Evolutionary conservation across 2,329 filamentous ascomycete genomes (phyloP).

Genomic region (Rhexocercosporidium sp.): DNA sequence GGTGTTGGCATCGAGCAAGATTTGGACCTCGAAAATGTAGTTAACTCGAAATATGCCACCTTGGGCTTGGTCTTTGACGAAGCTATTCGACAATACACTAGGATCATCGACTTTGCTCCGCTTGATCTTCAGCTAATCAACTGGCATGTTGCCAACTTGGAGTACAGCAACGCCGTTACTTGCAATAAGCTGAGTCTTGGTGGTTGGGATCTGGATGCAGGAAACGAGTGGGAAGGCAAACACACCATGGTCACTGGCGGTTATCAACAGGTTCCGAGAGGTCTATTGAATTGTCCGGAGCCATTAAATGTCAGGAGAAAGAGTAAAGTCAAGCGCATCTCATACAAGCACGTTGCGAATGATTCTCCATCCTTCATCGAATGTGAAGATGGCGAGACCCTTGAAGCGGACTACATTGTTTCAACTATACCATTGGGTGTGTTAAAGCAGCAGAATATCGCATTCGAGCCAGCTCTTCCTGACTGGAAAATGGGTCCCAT

Average conservation of each 20-base stretch:
- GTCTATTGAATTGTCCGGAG: slow-evolving; percentile 77
- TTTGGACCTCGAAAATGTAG: slow-evolving; percentile 72
- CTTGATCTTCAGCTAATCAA: slow-evolving; percentile 91
- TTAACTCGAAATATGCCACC: slow-evolving; percentile 68
- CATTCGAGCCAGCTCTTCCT: slow-evolving; percentile 92
- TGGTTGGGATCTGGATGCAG: slow-evolving; percentile 96
- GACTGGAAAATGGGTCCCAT: slow-evolving; percentile 84
- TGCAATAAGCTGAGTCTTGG: slow-evolving; percentile 85
- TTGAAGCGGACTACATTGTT: slow-evolving; percentile 90
- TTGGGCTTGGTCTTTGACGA: slow-evolving; percentile 91
- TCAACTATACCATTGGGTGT: slow-evolving; percentile 91
- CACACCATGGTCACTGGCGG: slow-evolving; percentile 94
- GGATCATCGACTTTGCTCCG: slow-evolving; percentile 79
- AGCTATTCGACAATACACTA: slow-evolving; percentile 86
- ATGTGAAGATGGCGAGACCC: slow-evolving; percentile 75
- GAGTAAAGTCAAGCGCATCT: slow-evolving; percentile 73
- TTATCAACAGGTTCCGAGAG: slow-evolving; percentile 91
- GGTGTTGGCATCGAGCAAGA: slow-evolving; percentile 68
- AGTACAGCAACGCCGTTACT: slow-evolving; percentile 95
- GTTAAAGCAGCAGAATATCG: slow-evolving; percentile 78
- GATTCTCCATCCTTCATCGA: slow-evolving; percentile 64
- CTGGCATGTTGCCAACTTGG: slow-evolving; percentile 97
- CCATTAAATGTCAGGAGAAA: slow-evolving; percentile 79
- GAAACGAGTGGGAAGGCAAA: slow-evolving; percentile 95
- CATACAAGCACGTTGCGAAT: slow-evolving; percentile 58